phyloP scores from a whole-genome alignment of 345 rosid species.

The Salix viminalis region DNA sequence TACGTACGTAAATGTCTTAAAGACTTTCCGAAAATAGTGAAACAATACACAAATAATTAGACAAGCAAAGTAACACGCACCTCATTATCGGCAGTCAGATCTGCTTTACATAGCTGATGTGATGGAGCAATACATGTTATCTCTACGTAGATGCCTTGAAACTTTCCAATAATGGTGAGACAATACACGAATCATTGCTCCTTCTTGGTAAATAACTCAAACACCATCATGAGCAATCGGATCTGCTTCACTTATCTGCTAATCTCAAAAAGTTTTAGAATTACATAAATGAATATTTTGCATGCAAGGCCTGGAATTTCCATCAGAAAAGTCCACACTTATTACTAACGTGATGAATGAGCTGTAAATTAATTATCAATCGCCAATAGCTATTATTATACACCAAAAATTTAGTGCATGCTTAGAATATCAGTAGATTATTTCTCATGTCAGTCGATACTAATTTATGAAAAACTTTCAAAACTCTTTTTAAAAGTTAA shows the following conservation, averaged over 20 bases:
- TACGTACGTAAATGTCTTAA: no score
- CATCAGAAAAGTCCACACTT: not conserved
- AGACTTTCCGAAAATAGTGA: no score
- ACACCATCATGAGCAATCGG: not conserved
- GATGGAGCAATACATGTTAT: not conserved
- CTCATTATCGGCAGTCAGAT: no score
- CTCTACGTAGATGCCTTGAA: not conserved
- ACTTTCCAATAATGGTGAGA: not conserved
- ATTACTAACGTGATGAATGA: conserved; percentile 5
- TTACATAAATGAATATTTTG: not conserved
- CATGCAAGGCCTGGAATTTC: conserved; percentile 25
- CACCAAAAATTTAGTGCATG: no score
- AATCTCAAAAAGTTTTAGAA: not conserved
- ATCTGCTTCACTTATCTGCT: not conserved
- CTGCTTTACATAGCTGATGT: not conserved
- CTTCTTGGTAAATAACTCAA: not conserved
- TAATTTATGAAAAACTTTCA: no score
- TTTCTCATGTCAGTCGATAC: no score
- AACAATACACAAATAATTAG: no score
- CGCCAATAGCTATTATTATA: no score
- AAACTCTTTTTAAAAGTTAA: no score
- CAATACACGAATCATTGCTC: not conserved
- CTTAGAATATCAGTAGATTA: no score
- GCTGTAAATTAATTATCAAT: conserved; percentile 17
- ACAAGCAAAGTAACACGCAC: no score